A percentile compares a stretch with the other conserved stretches of the same genome.
Evolutionary conservation across 1,139 yeast species (phyloP).

Genomic region (Nakaseomyces bracarensis): DNA sequence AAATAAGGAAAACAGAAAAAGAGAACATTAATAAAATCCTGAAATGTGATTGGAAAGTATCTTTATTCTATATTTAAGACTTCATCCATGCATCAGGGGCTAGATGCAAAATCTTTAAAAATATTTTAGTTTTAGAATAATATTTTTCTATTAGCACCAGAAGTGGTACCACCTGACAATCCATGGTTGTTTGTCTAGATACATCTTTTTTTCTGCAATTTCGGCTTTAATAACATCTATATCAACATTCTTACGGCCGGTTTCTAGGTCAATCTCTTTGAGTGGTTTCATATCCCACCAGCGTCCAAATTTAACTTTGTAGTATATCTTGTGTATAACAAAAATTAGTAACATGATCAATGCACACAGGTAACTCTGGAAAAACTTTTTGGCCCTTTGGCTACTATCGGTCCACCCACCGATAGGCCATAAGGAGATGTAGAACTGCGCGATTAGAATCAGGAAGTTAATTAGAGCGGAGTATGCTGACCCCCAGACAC

Average conservation of each 20-base stretch:
- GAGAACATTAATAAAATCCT: neutral
- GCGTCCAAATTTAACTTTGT: slow-evolving; percentile 37
- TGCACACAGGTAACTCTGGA: slow-evolving; percentile 45
- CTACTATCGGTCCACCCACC: slow-evolving; percentile 66
- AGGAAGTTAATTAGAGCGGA: slow-evolving; percentile 52
- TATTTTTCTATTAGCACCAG: slow-evolving; percentile 38
- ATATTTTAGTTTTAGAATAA: too few species aligned
- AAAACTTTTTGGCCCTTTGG: slow-evolving; percentile 38
- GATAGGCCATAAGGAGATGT: slow-evolving; percentile 72
- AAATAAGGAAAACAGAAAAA: neutral
- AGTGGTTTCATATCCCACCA: slow-evolving; percentile 35
- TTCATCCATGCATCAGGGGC: too few species aligned
- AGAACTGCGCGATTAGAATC: slow-evolving; percentile 68
- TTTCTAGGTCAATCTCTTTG: slow-evolving; percentile 41
- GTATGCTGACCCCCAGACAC: slow-evolving; percentile 58
- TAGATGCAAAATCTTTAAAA: too few species aligned
- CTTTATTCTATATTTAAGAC: too few species aligned
- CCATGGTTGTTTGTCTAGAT: slow-evolving; percentile 25
- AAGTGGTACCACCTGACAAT: slow-evolving; percentile 35
- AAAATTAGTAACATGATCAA: slow-evolving; percentile 41
- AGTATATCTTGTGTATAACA: slow-evolving; percentile 40
- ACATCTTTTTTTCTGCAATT: slow-evolving; percentile 17
- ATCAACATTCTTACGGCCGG: slow-evolving; percentile 44
- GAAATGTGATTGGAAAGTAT: too few species aligned
- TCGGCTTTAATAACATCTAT: slow-evolving; percentile 29